Conservation (phyloP, 768 basidiomycete species). For the Panaeolus papilionaceus region DNA sequence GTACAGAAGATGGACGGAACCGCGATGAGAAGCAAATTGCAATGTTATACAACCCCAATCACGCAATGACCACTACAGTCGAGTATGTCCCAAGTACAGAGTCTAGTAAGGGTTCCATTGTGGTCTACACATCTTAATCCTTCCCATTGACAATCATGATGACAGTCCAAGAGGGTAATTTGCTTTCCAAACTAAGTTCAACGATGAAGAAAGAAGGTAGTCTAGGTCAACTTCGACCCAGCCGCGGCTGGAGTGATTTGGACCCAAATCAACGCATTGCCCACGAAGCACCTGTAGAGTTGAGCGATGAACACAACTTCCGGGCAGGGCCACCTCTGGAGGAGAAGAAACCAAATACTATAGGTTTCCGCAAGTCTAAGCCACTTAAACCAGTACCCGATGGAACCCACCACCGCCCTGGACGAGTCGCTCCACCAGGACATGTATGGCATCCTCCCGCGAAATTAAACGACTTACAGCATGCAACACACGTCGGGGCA, state of each 20-base stretch:
- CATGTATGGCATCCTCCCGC: neutral
- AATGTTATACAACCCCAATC: constrained; percentile 11
- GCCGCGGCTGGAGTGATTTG: neutral
- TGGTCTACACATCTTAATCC: too few relatives aligned
- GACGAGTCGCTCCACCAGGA: neutral
- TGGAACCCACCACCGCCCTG: neutral
- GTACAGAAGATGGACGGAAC: neutral
- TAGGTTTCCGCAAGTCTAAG: too few relatives aligned
- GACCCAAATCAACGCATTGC: neutral
- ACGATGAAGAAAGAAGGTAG: neutral
- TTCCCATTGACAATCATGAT: too few relatives aligned
- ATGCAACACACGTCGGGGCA: neutral
- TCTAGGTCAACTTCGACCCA: neutral
- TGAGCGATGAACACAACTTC: neutral
- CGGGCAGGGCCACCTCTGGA: neutral
- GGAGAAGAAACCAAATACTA: too few relatives aligned
- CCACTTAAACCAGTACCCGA: neutral
- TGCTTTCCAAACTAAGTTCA: neutral
- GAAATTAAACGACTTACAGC: neutral
- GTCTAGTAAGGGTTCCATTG: neutral
- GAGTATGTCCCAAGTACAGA: constrained; percentile 7
- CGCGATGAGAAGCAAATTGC: constrained; percentile 15
- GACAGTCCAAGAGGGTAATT: too few relatives aligned
- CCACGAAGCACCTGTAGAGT: neutral
- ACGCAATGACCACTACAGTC: constrained; percentile 14